Conservation (phyloP, 768 basidiomycete genomes). For the Solioccasus polychromus region DNA sequence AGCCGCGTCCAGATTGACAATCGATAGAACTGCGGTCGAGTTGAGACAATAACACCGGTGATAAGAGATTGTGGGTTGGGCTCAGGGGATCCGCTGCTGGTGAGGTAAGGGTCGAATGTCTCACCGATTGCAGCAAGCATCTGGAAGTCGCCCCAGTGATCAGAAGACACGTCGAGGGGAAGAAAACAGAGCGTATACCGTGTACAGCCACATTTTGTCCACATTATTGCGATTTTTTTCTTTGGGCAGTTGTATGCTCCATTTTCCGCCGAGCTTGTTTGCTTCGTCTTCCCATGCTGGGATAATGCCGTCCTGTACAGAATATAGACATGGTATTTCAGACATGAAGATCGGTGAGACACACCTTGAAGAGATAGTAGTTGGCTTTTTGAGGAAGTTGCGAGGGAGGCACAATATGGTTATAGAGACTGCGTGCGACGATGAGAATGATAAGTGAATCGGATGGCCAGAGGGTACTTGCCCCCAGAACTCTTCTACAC, state of each 20-base stretch:
- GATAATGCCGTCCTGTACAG: slow-evolving; percentile 81
- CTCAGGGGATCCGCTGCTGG: slow-evolving; percentile 41
- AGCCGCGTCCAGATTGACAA: slow-evolving; percentile 96
- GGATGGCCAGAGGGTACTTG: slow-evolving; percentile 36
- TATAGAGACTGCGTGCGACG: slow-evolving; percentile 66
- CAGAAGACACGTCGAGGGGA: background rate
- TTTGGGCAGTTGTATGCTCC: slow-evolving; percentile 95
- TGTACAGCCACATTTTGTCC: slow-evolving; percentile 98
- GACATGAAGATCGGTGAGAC: slow-evolving; percentile 18
- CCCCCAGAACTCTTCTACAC: slow-evolving; percentile 99
- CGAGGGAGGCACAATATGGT: slow-evolving; percentile 96
- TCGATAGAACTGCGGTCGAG: slow-evolving; percentile 93
- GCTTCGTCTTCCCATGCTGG: slow-evolving; percentile 98
- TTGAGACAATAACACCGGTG: slow-evolving; percentile 94
- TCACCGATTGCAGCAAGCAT: slow-evolving; percentile 99
- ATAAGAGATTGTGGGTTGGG: slow-evolving; percentile 58
- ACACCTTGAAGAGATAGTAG: slow-evolving; percentile 97
- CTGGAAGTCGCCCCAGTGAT: slow-evolving; percentile 42
- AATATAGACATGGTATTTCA: slow-evolving; percentile 5
- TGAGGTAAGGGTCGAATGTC: slow-evolving; percentile 89
- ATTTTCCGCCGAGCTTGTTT: slow-evolving; percentile 97
- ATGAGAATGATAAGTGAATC: slow-evolving; percentile 8
- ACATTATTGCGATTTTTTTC: slow-evolving; percentile 85
- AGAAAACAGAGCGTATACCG: slow-evolving; percentile 47
- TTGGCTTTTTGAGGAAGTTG: slow-evolving; percentile 94